These are phyloP conservation scores for Fraxinus platypoda DNA, from an alignment of 305 asterid genomes.

Conservation along the genomic window DNA sequence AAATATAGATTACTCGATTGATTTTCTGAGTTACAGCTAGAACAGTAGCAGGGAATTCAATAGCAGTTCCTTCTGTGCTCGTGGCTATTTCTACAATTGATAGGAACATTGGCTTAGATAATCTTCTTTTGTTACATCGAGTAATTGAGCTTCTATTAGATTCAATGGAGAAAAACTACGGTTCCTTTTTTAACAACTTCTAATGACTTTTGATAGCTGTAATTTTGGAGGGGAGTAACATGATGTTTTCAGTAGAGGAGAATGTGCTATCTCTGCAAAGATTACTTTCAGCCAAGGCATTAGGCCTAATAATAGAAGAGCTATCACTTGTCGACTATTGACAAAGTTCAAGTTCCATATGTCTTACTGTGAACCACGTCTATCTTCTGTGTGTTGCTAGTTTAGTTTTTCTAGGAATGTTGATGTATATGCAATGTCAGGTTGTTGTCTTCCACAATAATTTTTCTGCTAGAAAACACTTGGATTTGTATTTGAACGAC, in stretches of 20 bases:
- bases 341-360: neutral
- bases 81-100: neutral
- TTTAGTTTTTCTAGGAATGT: neutral
- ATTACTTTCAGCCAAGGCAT: neutral
- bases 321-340: neutral
- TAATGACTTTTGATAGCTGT: neutral
- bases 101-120: neutral
- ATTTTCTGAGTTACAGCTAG: neutral
- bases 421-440: neutral
- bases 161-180: neutral
- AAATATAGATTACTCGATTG: neutral
- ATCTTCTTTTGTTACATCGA: neutral
- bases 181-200: neutral
- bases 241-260: neutral
- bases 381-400: neutral
- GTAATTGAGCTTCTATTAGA: neutral
- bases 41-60: neutral
- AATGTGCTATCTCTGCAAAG: neutral
- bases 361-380: neutral
- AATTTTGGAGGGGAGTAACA: neutral
- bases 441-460: neutral
- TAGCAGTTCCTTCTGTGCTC: neutral
- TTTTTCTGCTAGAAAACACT: neutral
- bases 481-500: neutral
- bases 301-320: neutral